Evolutionary conservation across 2,329 filamentous ascomycete genomes (phyloP).

Genomic region (Colletotrichum magnum): DNA sequence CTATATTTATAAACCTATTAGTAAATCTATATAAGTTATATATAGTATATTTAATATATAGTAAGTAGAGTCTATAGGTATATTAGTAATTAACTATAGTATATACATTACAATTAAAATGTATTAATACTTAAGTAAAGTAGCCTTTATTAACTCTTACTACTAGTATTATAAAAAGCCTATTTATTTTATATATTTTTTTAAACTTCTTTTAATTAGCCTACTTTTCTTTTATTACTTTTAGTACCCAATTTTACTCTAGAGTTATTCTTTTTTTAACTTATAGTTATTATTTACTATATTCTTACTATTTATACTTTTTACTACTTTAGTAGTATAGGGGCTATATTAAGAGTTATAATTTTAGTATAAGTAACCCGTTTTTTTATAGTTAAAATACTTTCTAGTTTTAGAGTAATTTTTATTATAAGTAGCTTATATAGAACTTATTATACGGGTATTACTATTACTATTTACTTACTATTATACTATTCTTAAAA

Average conservation of each 20-base stretch:
- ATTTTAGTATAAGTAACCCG: too few species aligned
- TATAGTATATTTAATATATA: constrained; percentile 22
- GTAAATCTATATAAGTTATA: constrained; percentile 23
- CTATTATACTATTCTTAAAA: not conserved
- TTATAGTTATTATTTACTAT: not conserved
- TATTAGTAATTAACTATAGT: constrained; percentile 26
- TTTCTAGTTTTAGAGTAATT: too few species aligned
- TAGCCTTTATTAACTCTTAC: not conserved
- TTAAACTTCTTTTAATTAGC: constrained; percentile 19
- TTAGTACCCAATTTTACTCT: not conserved
- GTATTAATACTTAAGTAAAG: constrained; percentile 2
- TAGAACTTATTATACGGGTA: not conserved
- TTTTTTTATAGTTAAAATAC: too few species aligned
- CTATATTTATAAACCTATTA: constrained; percentile 26
- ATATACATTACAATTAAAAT: not conserved
- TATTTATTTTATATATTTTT: constrained; percentile 17
- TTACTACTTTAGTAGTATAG: too few species aligned
- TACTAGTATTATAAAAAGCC: not conserved
- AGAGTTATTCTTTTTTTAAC: not conserved
- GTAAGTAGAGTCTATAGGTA: constrained; percentile 21
- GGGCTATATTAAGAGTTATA: too few species aligned
- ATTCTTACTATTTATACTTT: too few species aligned
- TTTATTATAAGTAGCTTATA: too few species aligned
- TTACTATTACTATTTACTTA: constrained; percentile 12
- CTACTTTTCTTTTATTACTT: not conserved